Conservation (phyloP, 2,329 filamentous ascomycete species). For the Blastomyces parvus region DNA sequence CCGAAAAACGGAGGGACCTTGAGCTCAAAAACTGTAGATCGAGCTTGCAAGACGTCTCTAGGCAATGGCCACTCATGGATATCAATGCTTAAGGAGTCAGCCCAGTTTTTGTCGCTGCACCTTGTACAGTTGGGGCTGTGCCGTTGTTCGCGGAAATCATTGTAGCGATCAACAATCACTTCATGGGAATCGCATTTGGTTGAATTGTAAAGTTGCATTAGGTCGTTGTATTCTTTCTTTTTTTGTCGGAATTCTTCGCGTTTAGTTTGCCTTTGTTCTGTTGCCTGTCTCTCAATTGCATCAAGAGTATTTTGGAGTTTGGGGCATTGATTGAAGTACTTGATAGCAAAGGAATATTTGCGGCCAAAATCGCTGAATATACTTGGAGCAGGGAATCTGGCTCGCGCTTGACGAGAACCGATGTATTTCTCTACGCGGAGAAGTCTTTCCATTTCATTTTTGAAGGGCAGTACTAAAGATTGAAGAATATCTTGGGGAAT, state of each 20-base stretch:
- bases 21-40: slow-evolving; percentile 47
- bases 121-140: slow-evolving; percentile 27
- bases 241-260: slow-evolving; percentile 20
- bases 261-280: slow-evolving; percentile 28
- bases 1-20: slow-evolving; percentile 32
- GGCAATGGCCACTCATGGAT: slow-evolving; percentile 52
- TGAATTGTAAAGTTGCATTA: slow-evolving; percentile 18
- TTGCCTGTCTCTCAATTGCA: slow-evolving; percentile 36
- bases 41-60: slow-evolving; percentile 20
- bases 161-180: slow-evolving; percentile 5
- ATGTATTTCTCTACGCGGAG: slow-evolving; percentile 42
- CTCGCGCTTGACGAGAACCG: slow-evolving; percentile 19
- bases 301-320: slow-evolving; percentile 30
- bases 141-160: slow-evolving; percentile 9
- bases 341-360: slow-evolving; percentile 37
- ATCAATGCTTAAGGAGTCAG: slow-evolving; percentile 35
- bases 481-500: slow-evolving; percentile 34
- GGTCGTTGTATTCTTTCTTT: slow-evolving; percentile 18
- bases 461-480: slow-evolving; percentile 38
- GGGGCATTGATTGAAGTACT: slow-evolving; percentile 39
- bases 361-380: slow-evolving; percentile 34
- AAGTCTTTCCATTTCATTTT: slow-evolving; percentile 40
- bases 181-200: slow-evolving; percentile 12
- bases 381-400: slow-evolving; percentile 18
- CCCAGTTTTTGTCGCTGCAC: slow-evolving; percentile 27